phyloP scores from a whole-genome alignment of 192 early-diverging fungal genomes.

The Lobulomyces angularis region DNA sequence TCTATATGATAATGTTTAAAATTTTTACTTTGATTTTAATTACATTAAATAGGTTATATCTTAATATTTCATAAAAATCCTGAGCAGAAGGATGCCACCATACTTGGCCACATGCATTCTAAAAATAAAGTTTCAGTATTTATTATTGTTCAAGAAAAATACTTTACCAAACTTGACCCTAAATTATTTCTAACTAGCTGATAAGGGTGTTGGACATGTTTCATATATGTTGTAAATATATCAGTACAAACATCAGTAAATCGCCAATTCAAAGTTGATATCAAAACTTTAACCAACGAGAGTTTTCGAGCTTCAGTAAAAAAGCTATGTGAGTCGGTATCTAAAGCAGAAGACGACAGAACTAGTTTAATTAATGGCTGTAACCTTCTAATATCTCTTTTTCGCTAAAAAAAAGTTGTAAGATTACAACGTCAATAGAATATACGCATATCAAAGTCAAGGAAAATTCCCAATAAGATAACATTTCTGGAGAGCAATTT shows the following conservation, averaged over 20 bases:
- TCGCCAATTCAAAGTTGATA: constrained; percentile 62
- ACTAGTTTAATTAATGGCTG: constrained; percentile 59
- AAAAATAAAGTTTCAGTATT: too few relatives aligned
- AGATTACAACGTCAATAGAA: constrained; percentile 1
- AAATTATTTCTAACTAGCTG: constrained; percentile 76
- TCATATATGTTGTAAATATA: constrained; percentile 36
- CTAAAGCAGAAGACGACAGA: constrained; percentile 45
- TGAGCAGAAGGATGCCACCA: too few relatives aligned
- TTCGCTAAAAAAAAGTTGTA: constrained; percentile 18
- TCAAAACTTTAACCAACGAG: constrained; percentile 43
- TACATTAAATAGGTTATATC: too few relatives aligned
- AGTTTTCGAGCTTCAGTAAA: constrained; percentile 77
- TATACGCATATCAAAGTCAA: constrained; percentile 41
- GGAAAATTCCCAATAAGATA: constrained; percentile 62
- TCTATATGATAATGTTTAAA: too few relatives aligned
- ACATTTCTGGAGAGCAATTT: constrained; percentile 57
- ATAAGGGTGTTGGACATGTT: constrained; percentile 66
- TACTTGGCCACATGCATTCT: too few relatives aligned
- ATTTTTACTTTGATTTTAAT: too few relatives aligned
- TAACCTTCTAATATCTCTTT: constrained; percentile 72
- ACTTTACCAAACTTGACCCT: constrained; percentile 61
- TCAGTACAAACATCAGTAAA: constrained; percentile 11
- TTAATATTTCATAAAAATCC: too few relatives aligned
- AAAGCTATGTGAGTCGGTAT: constrained; percentile 66
- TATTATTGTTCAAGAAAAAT: too few relatives aligned